Conservation (phyloP, 331 rosid species). For the Quercus phellos region DNA sequence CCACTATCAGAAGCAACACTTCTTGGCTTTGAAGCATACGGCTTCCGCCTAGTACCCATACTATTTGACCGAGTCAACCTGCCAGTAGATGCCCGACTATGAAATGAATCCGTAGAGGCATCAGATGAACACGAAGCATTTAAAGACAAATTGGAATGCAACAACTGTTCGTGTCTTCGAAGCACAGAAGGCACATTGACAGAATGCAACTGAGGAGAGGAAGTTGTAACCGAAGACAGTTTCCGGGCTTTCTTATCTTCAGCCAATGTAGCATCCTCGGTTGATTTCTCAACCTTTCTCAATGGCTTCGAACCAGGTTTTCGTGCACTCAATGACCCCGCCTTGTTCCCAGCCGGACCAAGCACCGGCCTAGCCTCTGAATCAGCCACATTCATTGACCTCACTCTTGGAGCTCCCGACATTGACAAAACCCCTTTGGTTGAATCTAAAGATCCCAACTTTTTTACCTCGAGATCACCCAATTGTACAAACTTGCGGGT, state of each 20-base stretch:
- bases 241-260: constrained; percentile 57
- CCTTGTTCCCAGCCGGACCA: constrained; percentile 72
- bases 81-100: constrained; percentile 77
- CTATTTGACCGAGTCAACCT: constrained; percentile 64
- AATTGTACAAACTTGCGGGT: background rate
- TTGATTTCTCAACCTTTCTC: constrained; percentile 53
- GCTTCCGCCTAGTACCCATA: constrained; percentile 54
- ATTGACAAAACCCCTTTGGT: constrained; percentile 22
- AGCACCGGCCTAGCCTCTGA: constrained; percentile 71
- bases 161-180: constrained; percentile 68
- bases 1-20: constrained; percentile 70
- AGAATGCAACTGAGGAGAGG: constrained; percentile 56
- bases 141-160: constrained; percentile 64
- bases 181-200: constrained; percentile 49
- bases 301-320: constrained; percentile 52
- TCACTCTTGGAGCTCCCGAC: constrained; percentile 80
- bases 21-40: constrained; percentile 56
- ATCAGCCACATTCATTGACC: constrained; percentile 78
- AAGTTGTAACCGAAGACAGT: constrained; percentile 24
- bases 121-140: constrained; percentile 86
- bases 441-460: constrained; percentile 10
- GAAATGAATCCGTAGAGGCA: constrained; percentile 82
- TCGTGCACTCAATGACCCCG: constrained; percentile 46
- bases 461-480: background rate
- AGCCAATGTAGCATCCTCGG: constrained; percentile 36